phyloP scores from a whole-genome alignment of 1,139 yeast genomes.

The Groenewaldozyma auringiensis region DNA sequence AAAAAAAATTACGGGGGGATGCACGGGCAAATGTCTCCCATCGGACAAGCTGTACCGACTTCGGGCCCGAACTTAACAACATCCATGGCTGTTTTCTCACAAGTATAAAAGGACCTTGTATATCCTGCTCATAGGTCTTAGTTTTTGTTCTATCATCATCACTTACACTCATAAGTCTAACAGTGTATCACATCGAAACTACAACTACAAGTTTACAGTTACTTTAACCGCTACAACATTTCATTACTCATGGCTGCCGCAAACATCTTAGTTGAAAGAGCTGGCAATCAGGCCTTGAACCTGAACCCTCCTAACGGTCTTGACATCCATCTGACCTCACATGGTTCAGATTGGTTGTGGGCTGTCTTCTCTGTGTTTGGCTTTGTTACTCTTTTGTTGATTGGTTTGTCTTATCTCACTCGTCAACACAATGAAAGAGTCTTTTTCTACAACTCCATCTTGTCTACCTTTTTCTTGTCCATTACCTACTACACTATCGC shows the following conservation, averaged over 20 bases:
- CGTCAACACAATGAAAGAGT: slow-evolving; percentile 37
- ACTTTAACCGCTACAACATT: background rate
- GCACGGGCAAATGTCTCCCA: too few species aligned
- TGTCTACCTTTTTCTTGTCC: slow-evolving; percentile 42
- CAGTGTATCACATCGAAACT: too few species aligned
- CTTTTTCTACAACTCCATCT: slow-evolving; percentile 41
- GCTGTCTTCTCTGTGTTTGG: slow-evolving; percentile 50
- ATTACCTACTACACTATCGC: slow-evolving; percentile 57
- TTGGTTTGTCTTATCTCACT: slow-evolving; percentile 33
- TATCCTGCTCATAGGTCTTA: background rate
- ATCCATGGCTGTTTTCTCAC: background rate
- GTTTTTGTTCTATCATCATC: background rate
- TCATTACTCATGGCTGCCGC: slow-evolving; percentile 6
- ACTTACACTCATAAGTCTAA: too few species aligned
- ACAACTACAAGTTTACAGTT: too few species aligned
- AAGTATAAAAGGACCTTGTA: background rate
- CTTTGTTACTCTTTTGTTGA: slow-evolving; percentile 38
- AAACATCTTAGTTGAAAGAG: slow-evolving; percentile 14
- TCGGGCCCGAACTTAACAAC: background rate
- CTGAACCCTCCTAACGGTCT: slow-evolving; percentile 40
- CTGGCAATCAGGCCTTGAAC: slow-evolving; percentile 41
- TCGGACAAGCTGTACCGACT: background rate
- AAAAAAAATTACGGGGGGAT: too few species aligned
- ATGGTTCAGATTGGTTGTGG: slow-evolving; percentile 70
- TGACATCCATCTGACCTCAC: slow-evolving; percentile 47